Percentiles rank a stretch among this genome's conserved stretches.
These are phyloP conservation scores for Bruguiera gymnorhiza DNA, from an alignment of 345 rosid genomes.

Conservation along the genomic window DNA sequence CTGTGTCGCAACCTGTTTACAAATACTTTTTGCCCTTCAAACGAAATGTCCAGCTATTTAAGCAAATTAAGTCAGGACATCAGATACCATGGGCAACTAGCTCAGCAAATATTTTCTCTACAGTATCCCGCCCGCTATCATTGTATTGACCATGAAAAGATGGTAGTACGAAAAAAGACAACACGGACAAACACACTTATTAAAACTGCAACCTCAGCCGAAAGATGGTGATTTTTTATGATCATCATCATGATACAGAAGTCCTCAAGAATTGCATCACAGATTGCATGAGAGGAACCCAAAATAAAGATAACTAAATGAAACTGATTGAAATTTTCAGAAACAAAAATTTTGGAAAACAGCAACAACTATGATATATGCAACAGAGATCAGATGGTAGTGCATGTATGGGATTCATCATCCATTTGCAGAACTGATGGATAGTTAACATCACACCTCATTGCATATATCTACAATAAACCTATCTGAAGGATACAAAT, in stretches of 20 bases:
- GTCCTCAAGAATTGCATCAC: conserved; percentile 49
- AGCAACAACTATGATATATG: conserved; percentile 13
- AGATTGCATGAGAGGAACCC: conserved; percentile 32
- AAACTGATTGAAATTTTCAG: conserved; percentile 23
- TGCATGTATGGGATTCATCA: conserved; percentile 78
- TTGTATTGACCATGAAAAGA: not conserved
- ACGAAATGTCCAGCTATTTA: conserved; percentile 66
- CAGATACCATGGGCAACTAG: conserved; percentile 74
- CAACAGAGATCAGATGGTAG: conserved; percentile 85
- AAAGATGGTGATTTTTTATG: conserved; percentile 63
- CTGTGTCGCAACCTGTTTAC: conserved; percentile 76
- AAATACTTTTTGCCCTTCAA: conserved; percentile 58
- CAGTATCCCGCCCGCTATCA: not conserved
- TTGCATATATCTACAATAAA: conserved; percentile 26
- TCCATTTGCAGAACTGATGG: conserved; percentile 56
- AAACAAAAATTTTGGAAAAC: not conserved
- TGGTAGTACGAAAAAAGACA: not conserved
- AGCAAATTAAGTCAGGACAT: conserved; percentile 45
- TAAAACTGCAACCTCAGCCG: conserved; percentile 70
- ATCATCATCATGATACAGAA: conserved; percentile 54
- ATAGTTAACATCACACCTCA: conserved; percentile 57
- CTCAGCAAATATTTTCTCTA: conserved; percentile 13
- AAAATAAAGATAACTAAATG: not conserved
- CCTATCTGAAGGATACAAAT: not conserved
- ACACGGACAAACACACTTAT: not conserved